phyloP scores from a whole-genome alignment of 805 yeast genomes.

The Sugiyamaella smithiae region DNA sequence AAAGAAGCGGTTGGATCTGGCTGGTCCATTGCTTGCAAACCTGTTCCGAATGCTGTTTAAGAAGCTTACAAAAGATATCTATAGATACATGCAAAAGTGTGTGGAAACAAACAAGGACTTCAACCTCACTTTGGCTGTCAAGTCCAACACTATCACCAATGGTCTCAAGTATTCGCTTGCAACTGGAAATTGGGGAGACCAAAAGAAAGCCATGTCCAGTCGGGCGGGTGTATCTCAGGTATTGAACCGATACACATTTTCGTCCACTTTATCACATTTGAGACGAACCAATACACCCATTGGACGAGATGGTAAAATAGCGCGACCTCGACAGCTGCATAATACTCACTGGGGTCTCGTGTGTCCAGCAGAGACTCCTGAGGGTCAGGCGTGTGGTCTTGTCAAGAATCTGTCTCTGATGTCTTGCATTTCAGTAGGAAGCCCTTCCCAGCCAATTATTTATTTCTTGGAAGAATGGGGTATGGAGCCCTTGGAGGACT shows the following conservation, averaged over 20 bases:
- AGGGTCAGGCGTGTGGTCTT: slow-evolving; percentile 99
- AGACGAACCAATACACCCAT: slow-evolving; percentile 99
- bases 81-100: slow-evolving; percentile 97
- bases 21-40: slow-evolving; percentile 95
- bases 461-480: slow-evolving; percentile 98
- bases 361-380: slow-evolving; percentile 99
- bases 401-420: slow-evolving; percentile 93
- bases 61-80: slow-evolving; percentile 93
- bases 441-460: slow-evolving; percentile 92
- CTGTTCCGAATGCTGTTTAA: slow-evolving; percentile 91
- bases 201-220: slow-evolving; percentile 97
- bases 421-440: slow-evolving; percentile 98
- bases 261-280: slow-evolving; percentile 97
- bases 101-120: slow-evolving; percentile 97
- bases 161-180: slow-evolving; percentile 97
- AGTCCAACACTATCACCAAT: slow-evolving; percentile 94
- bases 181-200: slow-evolving; percentile 99
- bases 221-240: slow-evolving; percentile 99
- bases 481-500: slow-evolving; percentile 95
- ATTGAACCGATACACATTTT: slow-evolving; percentile 93
- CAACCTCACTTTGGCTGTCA: slow-evolving; percentile 93
- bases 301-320: slow-evolving; percentile 98
- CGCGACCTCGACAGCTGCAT: slow-evolving; percentile 98
- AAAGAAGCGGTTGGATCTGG: slow-evolving; percentile 95
- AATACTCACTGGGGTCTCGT: slow-evolving; percentile 99